A percentile compares a stretch with the other conserved stretches of the same genome.
Evolutionary conservation across 2,329 filamentous ascomycete species (phyloP).

Genomic region (Claviceps sp.): DNA sequence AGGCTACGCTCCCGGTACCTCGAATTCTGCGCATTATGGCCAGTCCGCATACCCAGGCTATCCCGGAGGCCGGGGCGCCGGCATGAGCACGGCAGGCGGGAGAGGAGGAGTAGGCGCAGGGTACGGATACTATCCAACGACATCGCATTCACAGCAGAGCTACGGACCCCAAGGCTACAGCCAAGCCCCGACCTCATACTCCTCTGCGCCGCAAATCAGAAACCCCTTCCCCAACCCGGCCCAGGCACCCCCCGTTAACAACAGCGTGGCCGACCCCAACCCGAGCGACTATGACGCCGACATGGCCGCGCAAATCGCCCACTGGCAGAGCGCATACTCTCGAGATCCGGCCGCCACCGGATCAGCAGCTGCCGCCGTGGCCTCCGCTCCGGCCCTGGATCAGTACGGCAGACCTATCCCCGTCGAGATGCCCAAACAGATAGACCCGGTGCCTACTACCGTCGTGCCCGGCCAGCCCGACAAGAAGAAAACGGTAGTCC

Average conservation of each 20-base stretch:
- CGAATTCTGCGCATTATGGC: slow-evolving; percentile 5
- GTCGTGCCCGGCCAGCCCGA: slow-evolving; percentile 36
- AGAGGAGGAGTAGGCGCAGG: not conserved
- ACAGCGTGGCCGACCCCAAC: slow-evolving; percentile 20
- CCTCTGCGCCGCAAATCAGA: slow-evolving; percentile 47
- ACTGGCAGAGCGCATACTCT: slow-evolving; percentile 87
- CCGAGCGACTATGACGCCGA: slow-evolving; percentile 49
- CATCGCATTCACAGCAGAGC: slow-evolving; percentile 17
- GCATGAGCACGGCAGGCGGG: slow-evolving; percentile 6
- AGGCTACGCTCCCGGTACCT: not conserved
- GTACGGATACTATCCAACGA: slow-evolving; percentile 6
- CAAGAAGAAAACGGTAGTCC: slow-evolving; percentile 75
- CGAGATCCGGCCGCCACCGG: slow-evolving; percentile 12
- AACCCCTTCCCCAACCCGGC: slow-evolving; percentile 67
- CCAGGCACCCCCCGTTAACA: slow-evolving; percentile 16
- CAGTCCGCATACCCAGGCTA: slow-evolving; percentile 15
- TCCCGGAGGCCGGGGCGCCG: slow-evolving; percentile 19
- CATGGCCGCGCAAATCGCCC: slow-evolving; percentile 80
- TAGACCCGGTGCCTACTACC: slow-evolving; percentile 24
- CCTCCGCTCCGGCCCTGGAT: slow-evolving; percentile 16
- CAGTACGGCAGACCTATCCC: slow-evolving; percentile 19
- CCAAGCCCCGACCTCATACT: slow-evolving; percentile 28
- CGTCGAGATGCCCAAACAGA: slow-evolving; percentile 13
- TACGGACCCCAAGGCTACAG: slow-evolving; percentile 15
- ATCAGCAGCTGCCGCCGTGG: slow-evolving; percentile 12